phyloP scores from a whole-genome alignment of 257 asterid species.

The Solanum chiquidenum region DNA sequence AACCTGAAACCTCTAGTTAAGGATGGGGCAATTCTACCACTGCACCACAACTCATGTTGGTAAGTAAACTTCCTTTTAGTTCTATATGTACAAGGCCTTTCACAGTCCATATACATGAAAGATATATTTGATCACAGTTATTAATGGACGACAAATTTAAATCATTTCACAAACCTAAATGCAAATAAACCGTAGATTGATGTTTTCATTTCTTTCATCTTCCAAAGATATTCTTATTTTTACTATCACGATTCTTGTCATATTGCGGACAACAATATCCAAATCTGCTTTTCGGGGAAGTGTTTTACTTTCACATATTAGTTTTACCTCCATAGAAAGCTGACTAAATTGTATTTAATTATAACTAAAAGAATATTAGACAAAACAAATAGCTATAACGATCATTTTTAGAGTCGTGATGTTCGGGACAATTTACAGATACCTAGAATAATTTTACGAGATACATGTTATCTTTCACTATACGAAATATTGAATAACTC shows the following conservation, averaged over 20 bases:
- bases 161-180: not conserved
- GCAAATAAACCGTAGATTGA: not conserved
- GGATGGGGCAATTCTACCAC: accelerated
- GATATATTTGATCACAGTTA: not conserved
- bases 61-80: not conserved
- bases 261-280: not conserved
- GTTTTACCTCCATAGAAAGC: not conserved
- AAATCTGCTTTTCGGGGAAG: not conserved
- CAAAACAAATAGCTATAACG: not conserved
- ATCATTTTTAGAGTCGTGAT: not conserved
- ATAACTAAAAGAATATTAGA: not conserved
- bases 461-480: not conserved
- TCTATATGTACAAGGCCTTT: not conserved
- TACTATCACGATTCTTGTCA: too few species aligned
- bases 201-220: not conserved
- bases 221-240: not conserved
- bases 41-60: too few species aligned
- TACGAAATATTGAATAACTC: not conserved
- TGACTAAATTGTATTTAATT: not conserved
- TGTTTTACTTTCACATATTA: not conserved
- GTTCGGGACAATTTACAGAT: not conserved
- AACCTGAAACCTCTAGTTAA: too few species aligned
- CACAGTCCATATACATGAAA: too few species aligned
- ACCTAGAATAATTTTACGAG: not conserved
- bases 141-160: too few species aligned